These are phyloP conservation scores for Heterobasidion irregulare DNA, from an alignment of 1,284 basidiomycete genomes.

Conservation along the genomic window DNA sequence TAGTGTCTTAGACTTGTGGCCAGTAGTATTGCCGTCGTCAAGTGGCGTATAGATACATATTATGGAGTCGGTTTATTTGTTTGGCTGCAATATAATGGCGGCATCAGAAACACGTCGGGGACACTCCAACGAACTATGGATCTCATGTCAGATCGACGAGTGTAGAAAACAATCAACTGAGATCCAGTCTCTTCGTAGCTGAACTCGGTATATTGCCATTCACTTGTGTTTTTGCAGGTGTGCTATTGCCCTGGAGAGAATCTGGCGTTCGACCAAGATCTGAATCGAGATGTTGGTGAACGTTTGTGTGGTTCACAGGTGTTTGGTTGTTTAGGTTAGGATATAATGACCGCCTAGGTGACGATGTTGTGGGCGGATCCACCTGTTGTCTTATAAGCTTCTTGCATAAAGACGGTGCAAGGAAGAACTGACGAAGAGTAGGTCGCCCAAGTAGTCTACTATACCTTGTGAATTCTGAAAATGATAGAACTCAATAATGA, in stretches of 20 bases:
- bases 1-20: neutral
- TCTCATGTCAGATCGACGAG: neutral
- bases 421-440: slow-evolving; percentile 19
- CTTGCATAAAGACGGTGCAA: neutral
- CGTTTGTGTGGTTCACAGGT: neutral
- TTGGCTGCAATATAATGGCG: too few relatives aligned
- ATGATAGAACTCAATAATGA: slow-evolving; percentile 67
- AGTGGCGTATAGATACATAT: too few relatives aligned
- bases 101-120: neutral
- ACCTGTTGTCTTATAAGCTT: slow-evolving; percentile 24
- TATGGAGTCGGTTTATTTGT: too few relatives aligned
- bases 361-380: slow-evolving; percentile 28
- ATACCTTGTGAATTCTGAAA: slow-evolving; percentile 44
- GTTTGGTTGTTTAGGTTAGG: slow-evolving; percentile 1
- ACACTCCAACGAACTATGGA: neutral
- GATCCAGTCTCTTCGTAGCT: neutral
- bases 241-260: slow-evolving; percentile 47
- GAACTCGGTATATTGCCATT: slow-evolving; percentile 1
- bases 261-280: slow-evolving; percentile 40
- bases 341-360: slow-evolving; percentile 21
- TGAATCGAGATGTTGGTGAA: neutral
- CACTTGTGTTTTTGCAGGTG: slow-evolving; percentile 31
- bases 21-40: too few relatives aligned
- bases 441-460: slow-evolving; percentile 40
- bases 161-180: neutral